These are phyloP conservation scores for Penicillium robsamsonii DNA, from an alignment of 495 filamentous ascomycete species.

Conservation along the genomic window DNA sequence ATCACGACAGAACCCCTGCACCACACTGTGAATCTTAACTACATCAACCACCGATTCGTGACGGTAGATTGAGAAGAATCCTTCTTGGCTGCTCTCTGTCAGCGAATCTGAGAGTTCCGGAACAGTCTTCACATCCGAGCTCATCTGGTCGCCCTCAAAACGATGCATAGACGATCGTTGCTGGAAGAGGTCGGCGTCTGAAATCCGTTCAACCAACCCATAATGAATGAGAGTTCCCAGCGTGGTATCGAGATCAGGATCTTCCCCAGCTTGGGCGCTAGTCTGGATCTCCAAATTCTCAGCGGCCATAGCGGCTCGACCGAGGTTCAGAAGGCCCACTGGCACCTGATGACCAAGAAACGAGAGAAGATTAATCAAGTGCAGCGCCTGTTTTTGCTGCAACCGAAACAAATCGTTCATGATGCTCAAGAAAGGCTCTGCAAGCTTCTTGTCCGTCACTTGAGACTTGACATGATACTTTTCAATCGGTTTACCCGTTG, in stretches of 20 bases:
- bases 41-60: conserved; percentile 59
- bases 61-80: conserved; percentile 40
- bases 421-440: conserved; percentile 67
- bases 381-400: conserved; percentile 60
- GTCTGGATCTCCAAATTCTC: conserved; percentile 49
- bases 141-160: conserved; percentile 21
- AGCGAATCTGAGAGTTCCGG: conserved; percentile 37
- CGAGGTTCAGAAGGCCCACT: conserved; percentile 69
- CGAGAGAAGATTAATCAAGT: conserved; percentile 69
- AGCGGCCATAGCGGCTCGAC: conserved; percentile 54
- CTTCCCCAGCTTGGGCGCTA: conserved; percentile 50
- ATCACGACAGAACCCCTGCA: conserved; percentile 77
- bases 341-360: conserved; percentile 76
- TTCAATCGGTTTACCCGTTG: conserved; percentile 66
- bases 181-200: conserved; percentile 38
- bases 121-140: conserved; percentile 22
- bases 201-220: conserved; percentile 62
- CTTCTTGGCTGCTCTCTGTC: conserved; percentile 51
- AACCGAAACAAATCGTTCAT: conserved; percentile 65
- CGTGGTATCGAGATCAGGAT: conserved; percentile 64
- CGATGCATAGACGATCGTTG: conserved; percentile 25
- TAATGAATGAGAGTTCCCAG: conserved; percentile 66
- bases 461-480: conserved; percentile 67
- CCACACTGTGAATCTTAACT: conserved; percentile 72
- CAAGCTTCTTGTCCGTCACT: conserved; percentile 63